Percentiles rank a stretch among this genome's conserved stretches.
Evolutionary conservation across 2,329 filamentous ascomycete genomes (phyloP).

Genomic region (Hypoxylon sp.): DNA sequence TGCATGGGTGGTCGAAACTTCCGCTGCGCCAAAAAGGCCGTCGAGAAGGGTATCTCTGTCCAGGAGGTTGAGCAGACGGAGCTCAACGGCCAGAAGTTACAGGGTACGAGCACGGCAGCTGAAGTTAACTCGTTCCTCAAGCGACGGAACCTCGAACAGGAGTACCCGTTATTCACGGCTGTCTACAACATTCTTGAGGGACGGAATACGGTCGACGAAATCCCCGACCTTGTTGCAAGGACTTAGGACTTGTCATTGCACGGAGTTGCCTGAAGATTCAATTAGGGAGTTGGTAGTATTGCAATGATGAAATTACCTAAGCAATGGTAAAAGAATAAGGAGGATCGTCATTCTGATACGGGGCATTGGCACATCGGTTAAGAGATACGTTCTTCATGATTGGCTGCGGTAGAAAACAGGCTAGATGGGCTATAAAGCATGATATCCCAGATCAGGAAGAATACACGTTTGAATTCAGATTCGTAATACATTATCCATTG

Average conservation of each 20-base stretch:
- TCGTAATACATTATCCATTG: conserved; percentile 16
- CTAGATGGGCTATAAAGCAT: conserved; percentile 25
- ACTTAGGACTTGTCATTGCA: conserved; percentile 35
- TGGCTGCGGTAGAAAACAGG: conserved; percentile 26
- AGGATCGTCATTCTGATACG: conserved; percentile 10
- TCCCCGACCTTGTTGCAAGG: conserved; percentile 73
- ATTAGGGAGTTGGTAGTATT: neutral
- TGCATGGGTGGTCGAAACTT: conserved; percentile 95
- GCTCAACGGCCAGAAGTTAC: conserved; percentile 97
- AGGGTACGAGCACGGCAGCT: conserved; percentile 90
- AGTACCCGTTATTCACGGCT: conserved; percentile 93
- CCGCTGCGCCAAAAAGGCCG: conserved; percentile 88
- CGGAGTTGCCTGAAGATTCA: neutral
- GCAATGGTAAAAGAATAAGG: neutral
- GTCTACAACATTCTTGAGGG: conserved; percentile 86
- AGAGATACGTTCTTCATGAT: conserved; percentile 8
- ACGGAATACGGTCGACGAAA: conserved; percentile 81
- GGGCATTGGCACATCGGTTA: conserved; percentile 11
- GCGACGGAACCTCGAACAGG: conserved; percentile 78
- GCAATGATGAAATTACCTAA: neutral
- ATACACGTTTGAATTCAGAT: conserved; percentile 4
- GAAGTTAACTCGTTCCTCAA: conserved; percentile 93
- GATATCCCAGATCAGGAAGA: conserved; percentile 30
- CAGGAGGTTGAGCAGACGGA: conserved; percentile 89
- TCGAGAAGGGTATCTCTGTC: conserved; percentile 82